These are phyloP conservation scores for Yarrowia sp. DNA, from an alignment of 805 yeast genomes.

Conservation along the genomic window DNA sequence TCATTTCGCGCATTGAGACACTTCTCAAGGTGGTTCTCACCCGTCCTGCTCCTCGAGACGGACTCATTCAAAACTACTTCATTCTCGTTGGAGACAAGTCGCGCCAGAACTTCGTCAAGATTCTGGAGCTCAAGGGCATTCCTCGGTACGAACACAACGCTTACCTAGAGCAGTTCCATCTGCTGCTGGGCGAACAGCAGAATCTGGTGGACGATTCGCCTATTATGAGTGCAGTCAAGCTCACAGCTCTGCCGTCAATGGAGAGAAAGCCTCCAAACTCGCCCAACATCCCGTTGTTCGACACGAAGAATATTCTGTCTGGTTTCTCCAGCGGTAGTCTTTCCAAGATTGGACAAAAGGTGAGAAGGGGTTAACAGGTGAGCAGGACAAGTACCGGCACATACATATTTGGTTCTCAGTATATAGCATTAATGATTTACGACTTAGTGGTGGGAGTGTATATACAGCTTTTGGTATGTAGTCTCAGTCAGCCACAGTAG, in stretches of 20 bases:
- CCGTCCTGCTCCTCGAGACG: slow-evolving; percentile 68
- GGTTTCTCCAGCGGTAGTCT: slow-evolving; percentile 29
- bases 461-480: too few species aligned
- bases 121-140: slow-evolving; percentile 69
- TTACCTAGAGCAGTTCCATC: slow-evolving; percentile 53
- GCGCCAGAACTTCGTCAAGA: slow-evolving; percentile 65
- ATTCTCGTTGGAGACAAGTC: slow-evolving; percentile 70
- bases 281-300: slow-evolving; percentile 28
- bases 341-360: slow-evolving; percentile 14
- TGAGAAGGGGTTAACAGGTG: slow-evolving; percentile 9
- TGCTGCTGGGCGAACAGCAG: slow-evolving; percentile 52
- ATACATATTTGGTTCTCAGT: not conserved
- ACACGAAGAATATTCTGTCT: slow-evolving; percentile 31
- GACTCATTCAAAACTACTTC: slow-evolving; percentile 69
- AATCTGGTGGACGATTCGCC: slow-evolving; percentile 48
- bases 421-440: slow-evolving; percentile 35
- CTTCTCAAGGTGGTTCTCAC: slow-evolving; percentile 73
- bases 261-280: slow-evolving; percentile 29
- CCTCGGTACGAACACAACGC: slow-evolving; percentile 51
- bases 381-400: too few species aligned
- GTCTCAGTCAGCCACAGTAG: too few species aligned
- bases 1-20: slow-evolving; percentile 60
- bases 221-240: slow-evolving; percentile 39
- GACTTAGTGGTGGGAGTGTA: not conserved
- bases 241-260: slow-evolving; percentile 15